Base-by-base conservation (phyloP, 73 alveolate species). In the Symbiodinium pilosum region DNA sequence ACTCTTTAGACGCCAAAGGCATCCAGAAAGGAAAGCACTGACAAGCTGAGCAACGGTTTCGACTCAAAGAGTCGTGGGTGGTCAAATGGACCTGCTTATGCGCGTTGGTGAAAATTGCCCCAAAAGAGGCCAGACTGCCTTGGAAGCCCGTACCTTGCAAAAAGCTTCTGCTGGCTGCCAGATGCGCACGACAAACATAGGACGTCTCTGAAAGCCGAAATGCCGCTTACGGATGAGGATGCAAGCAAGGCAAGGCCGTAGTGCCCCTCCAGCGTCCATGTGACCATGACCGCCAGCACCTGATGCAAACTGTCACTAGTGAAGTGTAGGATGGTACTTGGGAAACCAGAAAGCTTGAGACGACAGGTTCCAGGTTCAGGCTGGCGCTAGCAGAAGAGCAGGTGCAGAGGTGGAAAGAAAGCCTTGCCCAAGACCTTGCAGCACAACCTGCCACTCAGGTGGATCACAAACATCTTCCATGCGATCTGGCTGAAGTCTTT, bases 351-450 rank as follows among this genome's bases (percentile, higher is more conserved):
- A 14, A 6, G 59, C 6, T 14, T 47, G 6, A 9, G 59, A 14
- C 59, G 59, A 47, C 59, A 47, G 14, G 38, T 64, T 2, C 40
- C 4, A 0, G 0, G 81, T 38, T 24, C 38, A 28, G 81, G 81
- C 38, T 5, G 93, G 83, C 51, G 42, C 94, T 64, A 87, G 59
- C 32, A 87, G 59, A 3, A 87, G 38, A 68, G 94, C 94, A 14
- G 94, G 94, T 34, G 85, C 43, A 42, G 94, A 77, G 3, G 94
- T 87, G 84, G 95, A 88, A 21, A 88, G 86, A 44, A 88, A 88
- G 43, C 95, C 95, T 34, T 88, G 95, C 18, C 95, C 95, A 24
- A 88, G 86, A 44, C 95, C 95, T 24, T 88, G 95, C 86, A 88
- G 44, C 24, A 88, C 86, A 30, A 88, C 95, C 95, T 88, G 38